Base-by-base conservation (phyloP, 2,329 filamentous ascomycete species). In the Fusarium sp. region DNA sequence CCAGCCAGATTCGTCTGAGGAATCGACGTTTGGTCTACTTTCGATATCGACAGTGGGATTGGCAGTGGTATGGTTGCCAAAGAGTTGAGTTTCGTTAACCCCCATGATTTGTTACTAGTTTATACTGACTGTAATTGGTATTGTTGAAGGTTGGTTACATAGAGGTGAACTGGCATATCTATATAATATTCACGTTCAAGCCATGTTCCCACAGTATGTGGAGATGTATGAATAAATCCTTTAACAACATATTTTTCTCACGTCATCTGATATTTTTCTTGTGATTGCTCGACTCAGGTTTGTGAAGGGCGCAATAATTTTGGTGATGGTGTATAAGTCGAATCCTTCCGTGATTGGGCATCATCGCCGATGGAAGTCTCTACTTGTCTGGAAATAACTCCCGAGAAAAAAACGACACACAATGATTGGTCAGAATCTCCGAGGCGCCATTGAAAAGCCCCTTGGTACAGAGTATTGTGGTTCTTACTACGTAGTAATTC, bases 1-100 rank as follows among this genome's bases (percentile, higher is more conserved):
- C 59, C 69, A 68, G 52, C 44, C 44, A 16, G 56, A 66, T 18
- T 66, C 70, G 35, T 74, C 73, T 8, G 64, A 69, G 3, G 63
- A 65, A 57, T 70, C 64, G 5, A 28, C 18, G 18, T 28, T 44
- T 35, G 66, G 66, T 26, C 41, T 54, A 24, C 61, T 68, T n/a
- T 53, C 48, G 4, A 47, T 13, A 15, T 66, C 58, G 16, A 61
- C 50, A 8, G 42, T 35, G 21, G 44, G 37, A 28, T 39, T 43
- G 21, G 18, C 56, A 35, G 47, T 52, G 31, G 38, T 56, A 57
- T 72, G 44, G 12, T 35, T 38, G 28, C 58, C 49, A 37, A 57
- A 57, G 11, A 50, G 35, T 20, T 33, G 57, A 43, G 69, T 38
- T 29, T 69, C 49, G 38, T 56, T 46, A 33, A 28, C 16, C 31